phyloP scores from a whole-genome alignment of 148 eudicot species.

The Fagopyrum esculentum region DNA sequence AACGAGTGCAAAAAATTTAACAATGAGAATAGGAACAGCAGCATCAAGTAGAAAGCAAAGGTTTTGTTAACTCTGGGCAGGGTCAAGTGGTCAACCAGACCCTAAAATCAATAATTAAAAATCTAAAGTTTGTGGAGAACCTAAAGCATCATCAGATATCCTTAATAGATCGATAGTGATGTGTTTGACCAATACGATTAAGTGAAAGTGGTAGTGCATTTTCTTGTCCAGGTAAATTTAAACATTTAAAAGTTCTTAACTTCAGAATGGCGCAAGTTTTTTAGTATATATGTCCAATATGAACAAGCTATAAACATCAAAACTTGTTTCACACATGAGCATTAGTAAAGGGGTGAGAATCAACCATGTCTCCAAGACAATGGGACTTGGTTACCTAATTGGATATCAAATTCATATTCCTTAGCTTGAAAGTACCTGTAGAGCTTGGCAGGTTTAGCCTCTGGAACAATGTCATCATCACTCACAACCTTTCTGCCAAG shows the following conservation, averaged over 20 bases:
- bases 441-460: conserved; percentile 64
- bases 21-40: not conserved
- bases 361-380: not conserved
- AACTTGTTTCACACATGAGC: not conserved
- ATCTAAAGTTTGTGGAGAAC: not conserved
- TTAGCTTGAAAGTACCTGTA: conserved; percentile 36
- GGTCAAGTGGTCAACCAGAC: not conserved
- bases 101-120: not conserved
- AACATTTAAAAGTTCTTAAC: not conserved
- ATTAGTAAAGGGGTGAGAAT: not conserved
- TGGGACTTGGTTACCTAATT: not conserved
- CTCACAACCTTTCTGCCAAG: conserved; percentile 71
- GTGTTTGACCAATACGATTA: not conserved
- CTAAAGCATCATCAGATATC: not conserved
- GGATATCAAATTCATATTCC: not conserved
- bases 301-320: not conserved
- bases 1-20: conserved; percentile 62
- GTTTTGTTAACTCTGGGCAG: not conserved
- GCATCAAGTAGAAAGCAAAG: not conserved
- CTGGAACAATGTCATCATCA: conserved; percentile 82
- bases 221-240: not conserved
- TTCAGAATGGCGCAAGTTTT: not conserved
- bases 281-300: not conserved
- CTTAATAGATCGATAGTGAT: not conserved
- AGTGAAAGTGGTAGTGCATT: not conserved